Evolutionary conservation across 108 stramenopile species (phyloP), one percentile per base, ranked within the genome.

Genomic region (Aurantiochytrium sp.): DNA sequence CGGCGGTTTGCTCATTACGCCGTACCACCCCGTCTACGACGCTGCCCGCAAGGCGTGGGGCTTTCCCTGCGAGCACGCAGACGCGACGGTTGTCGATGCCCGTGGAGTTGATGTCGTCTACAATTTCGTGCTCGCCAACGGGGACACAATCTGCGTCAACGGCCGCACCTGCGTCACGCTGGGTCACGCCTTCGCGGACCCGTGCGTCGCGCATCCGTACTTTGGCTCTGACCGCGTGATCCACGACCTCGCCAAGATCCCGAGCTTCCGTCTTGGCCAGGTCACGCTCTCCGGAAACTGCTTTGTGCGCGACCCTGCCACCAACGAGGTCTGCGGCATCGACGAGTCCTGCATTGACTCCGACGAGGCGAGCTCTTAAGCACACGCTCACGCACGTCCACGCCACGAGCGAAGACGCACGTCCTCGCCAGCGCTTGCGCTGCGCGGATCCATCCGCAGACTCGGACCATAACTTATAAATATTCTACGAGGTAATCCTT

Each of bases 1-100:
- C 19, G 68, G 87, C 22, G 89, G 89, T 10, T 36, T 90, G 21
- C 37, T 88, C 87, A 52, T 89, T 22, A 91, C 91, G 15, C 91
- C 91, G n/a, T 91, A 88, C 53, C 91, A 91, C 54, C 91, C 91
- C 21, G 68, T 91, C 8, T 65, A 54, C 54, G 27, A 27, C 39
- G 55, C 87, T 24, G 85, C 45, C 48, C 19, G 69, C 31, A 34
- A 34, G 1, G 59, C 27, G 15, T 90, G 89, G 89, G 27, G 6
- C 19, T 89, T 86, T 34, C 87, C 89, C 41, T 69, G 32, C 53
- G 55, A 86, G 30, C 59, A 85, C 30, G 37, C 86, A 31, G 27
- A 41, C 19, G 36, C 69, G 31, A 17, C 22, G 4, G 50, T 81
- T 21, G n/a, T 68, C 19, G 59, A 65, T 12, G 27, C 59, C 22